A percentile compares a stretch with the other conserved stretches of the same genome.
Evolutionary conservation across 441 rosid genomes (phyloP).

Genomic region (Erodium trifolium): DNA sequence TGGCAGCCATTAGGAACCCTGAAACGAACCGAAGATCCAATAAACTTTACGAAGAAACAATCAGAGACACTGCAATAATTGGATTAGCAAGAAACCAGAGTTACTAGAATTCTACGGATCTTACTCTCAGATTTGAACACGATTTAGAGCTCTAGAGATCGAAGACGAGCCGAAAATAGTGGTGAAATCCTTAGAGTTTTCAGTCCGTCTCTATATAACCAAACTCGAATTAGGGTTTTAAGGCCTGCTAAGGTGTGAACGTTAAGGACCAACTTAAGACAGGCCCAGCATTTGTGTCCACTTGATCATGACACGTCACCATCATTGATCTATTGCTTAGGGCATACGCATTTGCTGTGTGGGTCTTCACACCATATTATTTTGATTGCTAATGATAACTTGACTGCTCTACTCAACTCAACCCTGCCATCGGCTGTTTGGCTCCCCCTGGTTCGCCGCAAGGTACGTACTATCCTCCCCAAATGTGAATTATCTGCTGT

Average conservation of each 20-base stretch:
- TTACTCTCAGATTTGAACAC: background rate
- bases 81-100: background rate
- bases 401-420: background rate
- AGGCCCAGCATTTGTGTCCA: background rate
- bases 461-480: background rate
- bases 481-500: no score
- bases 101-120: background rate
- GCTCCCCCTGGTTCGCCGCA: background rate
- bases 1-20: constrained; percentile 48
- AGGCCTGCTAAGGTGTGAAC: background rate
- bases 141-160: background rate
- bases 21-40: background rate
- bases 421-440: no score
- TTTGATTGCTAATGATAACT: background rate
- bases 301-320: background rate
- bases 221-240: background rate
- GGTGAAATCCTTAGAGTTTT: no score
- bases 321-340: background rate
- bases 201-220: background rate
- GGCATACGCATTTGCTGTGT: background rate
- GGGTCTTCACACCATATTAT: background rate
- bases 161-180: background rate
- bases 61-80: background rate
- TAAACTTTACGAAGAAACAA: background rate
- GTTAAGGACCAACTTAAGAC: background rate